Base-by-base conservation (phyloP, 805 yeast species). In the Schizosaccharomyces octosporus region DNA sequence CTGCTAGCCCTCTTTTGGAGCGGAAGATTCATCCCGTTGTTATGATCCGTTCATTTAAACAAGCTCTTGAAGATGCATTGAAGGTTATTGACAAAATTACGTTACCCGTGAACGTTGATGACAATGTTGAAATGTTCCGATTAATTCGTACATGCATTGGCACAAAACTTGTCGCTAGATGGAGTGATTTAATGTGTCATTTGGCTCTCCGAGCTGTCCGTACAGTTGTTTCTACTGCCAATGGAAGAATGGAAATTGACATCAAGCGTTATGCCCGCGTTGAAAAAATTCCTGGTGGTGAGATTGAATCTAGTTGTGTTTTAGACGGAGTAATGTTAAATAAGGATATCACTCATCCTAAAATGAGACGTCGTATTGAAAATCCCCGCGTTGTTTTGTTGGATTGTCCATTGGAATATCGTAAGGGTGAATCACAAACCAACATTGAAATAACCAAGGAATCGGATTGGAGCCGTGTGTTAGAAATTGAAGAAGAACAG, bases 371-470 rank as follows among this genome's bases (percentile, higher is more conserved):
- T 71, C 70, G 76, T 67, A 85, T 93, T 66, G 85, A 84, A 71
- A 85, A 87, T 69, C 99, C 99, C 60, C 80, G 90, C 65, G 81
- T 93, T 62, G 79, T 93, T 21, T 78, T 93, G 66, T 78, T 93
- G 67, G 99, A 93, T 74, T 89, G 97, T 73, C 97, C 99, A 13
- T 78, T 93, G 67, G 99, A 93, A 74, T 93, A 93, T 76, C 93
- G 93, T 76, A 93, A 93, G 78, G 99, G 98, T 66, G 99, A 93
- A 75, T 88, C 97, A 2, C 98, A 93, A 73, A 93, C 97, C 61
- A 90, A 93, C 73, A 87, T 93, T 66, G 99, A 93, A 75, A 89
- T 93, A 72, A 84, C 95, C 55, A 87, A 87, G 69, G 97, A 90
- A 73, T 85, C 82, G 64, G 98, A 93, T 74, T 93, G 97, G 97